Conservation (phyloP, 352 stramenopile species). For the Globisporangium splendens region DNA sequence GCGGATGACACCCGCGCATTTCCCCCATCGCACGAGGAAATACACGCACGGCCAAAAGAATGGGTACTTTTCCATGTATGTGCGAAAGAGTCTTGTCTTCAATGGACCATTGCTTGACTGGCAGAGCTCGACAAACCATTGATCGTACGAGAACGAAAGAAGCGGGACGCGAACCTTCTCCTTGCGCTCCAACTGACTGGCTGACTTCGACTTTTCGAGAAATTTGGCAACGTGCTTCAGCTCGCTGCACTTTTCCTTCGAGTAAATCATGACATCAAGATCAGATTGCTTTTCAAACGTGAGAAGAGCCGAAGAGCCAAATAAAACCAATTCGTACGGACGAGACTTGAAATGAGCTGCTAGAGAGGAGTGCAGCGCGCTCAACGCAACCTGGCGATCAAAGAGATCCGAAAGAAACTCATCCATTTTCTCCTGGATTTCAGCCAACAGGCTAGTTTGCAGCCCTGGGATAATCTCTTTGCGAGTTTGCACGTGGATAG, state of each 20-base stretch:
- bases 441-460: conserved; percentile 53
- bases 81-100: conserved; percentile 70
- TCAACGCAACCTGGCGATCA: conserved; percentile 59
- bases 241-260: conserved; percentile 15
- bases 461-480: conserved; percentile 44
- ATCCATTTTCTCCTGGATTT: conserved; percentile 46
- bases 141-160: conserved; percentile 54
- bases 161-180: conserved; percentile 57
- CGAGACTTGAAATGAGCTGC: conserved; percentile 32
- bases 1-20: conserved; percentile 60
- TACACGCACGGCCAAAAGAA: conserved; percentile 79
- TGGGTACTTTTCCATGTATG: conserved; percentile 57
- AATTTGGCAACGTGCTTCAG: conserved; percentile 30
- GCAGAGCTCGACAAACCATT: conserved; percentile 70
- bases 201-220: conserved; percentile 18
- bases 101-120: conserved; percentile 47
- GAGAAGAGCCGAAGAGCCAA: conserved; percentile 65
- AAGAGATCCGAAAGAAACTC: conserved; percentile 56
- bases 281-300: conserved; percentile 80
- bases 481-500: conserved; percentile 20
- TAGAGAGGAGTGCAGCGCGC: conserved; percentile 35
- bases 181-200: conserved; percentile 36
- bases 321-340: conserved; percentile 50
- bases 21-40: conserved; percentile 75
- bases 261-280: conserved; percentile 50